Evolutionary conservation across 345 rosid genomes (phyloP), one percentile per base, ranked within the genome.

Genomic region (Eucalyptus tenuipes): DNA sequence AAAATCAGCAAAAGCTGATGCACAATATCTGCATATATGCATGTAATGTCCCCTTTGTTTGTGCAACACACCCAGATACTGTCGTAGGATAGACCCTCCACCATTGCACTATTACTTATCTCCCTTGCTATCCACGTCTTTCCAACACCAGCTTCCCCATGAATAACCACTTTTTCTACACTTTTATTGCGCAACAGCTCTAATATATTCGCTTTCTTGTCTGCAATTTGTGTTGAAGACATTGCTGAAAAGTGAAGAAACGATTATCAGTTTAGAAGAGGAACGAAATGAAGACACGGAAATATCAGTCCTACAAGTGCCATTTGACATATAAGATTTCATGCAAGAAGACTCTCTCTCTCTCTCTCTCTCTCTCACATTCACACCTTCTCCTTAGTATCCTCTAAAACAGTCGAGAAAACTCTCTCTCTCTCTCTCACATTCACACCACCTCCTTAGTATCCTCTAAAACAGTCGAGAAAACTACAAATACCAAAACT

Each of bases 101-200:
- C 3, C 33, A 37, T 22, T 15, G 86, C 94, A 42, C 5, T 1
- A 6, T 94, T 24, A n/a, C 42, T 80, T 53, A 91, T 85, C 53
- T 37, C 44, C 82, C 87, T 89, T n/a, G 95, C 94, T 85, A 92
- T 52, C 94, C 95, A 90, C 10, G 95, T 93, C 91, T 94, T 94
- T 87, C 95, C 96, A 1, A 88, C 88, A 84, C 96, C 95, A 75
- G 91, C 86, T 24, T 87, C 37, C 61, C 95, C 94, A 18, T 20
- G 52, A 61, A 94, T 80, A 79, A 90, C 42, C 49, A 94, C 45
- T 87, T 18, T 89, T 88, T 55, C 4, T 37, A 2, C 88, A 5
- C 27, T n/a, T 12, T 40, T 42, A 44, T 86, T 45, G 22, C n/a
- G 3, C 49, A 89, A 49, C 44, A 29, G 71, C 33, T 66, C 6